Evolutionary conservation across 176 grass and related monocot species (phyloP), one percentile per base, ranked within the genome.

Genomic region (Cenchrus purpureus): DNA sequence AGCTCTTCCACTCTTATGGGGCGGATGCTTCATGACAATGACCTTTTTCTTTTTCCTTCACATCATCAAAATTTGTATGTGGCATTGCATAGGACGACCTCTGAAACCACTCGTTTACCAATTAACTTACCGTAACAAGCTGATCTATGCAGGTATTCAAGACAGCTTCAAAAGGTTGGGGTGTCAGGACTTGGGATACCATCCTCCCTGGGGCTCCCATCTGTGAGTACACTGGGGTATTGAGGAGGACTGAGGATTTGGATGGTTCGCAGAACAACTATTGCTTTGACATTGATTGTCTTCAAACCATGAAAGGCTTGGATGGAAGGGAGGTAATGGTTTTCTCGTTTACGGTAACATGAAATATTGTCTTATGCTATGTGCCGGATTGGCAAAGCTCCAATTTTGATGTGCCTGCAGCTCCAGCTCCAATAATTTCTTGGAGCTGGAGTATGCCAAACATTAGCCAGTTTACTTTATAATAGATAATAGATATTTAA

Each of bases 181-280:
- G 89, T 22, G 96, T 98, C 42, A 90, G 91, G 65, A 89, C 93
- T 37, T 98, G 96, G 96, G 93, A 95, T 10, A 92, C 89, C 5
- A 98, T 98, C 72, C 96, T 94, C 34, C 81, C 96, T 42, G 96
- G 96, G 51, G 96, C 96, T 29, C 96, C 93, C 28, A 87, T 98
- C 16, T 98, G 96, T 84, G 96, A 98, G 16, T 98, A 98, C 11
- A 87, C 76, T 0, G 96, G 96, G 5, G 91, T 94, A 69, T 77
- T 98, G 11, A 95, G 46, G 58, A 92, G 74, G 69, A 88, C 96
- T 1, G 91, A 95, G 43, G 96, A 98, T 4, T 55, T 94, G n/a
- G 96, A 95, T 34, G 78, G 88, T 56, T 67, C 75, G 50, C 85
- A 94, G 4, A 95, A 95, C 44, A 95, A 90, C 19, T 98, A 95